Conservation (phyloP, 1,284 basidiomycete species). For the Apiotrichum domesticum region DNA sequence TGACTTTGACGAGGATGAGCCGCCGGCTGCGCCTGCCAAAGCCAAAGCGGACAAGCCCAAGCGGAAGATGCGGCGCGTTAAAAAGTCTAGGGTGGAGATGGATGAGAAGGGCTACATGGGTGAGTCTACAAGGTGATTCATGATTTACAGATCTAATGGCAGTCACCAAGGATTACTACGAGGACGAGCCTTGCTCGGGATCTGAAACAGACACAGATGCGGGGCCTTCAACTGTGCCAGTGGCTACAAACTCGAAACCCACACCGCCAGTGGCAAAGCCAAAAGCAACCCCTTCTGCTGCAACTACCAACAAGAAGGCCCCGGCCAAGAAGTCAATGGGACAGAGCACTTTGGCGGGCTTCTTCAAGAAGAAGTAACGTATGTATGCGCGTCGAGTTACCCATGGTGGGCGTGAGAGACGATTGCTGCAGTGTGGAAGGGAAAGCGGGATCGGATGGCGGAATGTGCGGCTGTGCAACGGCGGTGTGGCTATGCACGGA, state of each 20-base stretch:
- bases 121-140: conserved; percentile 16
- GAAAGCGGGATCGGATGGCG: neutral
- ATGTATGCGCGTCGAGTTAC: no score
- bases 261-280: neutral
- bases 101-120: conserved; percentile 43
- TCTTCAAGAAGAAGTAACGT: conserved; percentile 37
- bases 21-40: neutral
- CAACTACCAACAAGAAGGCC: conserved; percentile 9
- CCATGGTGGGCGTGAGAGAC: no score
- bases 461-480: no score
- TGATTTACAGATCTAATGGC: neutral
- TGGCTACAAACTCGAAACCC: neutral
- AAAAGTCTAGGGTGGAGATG: conserved; percentile 32
- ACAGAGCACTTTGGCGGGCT: conserved; percentile 35
- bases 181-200: conserved; percentile 31
- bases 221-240: neutral
- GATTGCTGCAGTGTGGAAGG: no score
- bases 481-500: no score
- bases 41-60: conserved; percentile 1
- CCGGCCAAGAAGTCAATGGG: conserved; percentile 16
- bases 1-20: conserved; percentile 19
- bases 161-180: conserved; percentile 34
- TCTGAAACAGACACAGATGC: conserved; percentile 25
- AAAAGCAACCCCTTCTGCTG: neutral
- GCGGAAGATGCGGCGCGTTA: conserved; percentile 27